Percentiles rank a stretch among this genome's conserved stretches.
Evolutionary conservation across 768 basidiomycete species (phyloP).

Genomic region (Russula virescens): DNA sequence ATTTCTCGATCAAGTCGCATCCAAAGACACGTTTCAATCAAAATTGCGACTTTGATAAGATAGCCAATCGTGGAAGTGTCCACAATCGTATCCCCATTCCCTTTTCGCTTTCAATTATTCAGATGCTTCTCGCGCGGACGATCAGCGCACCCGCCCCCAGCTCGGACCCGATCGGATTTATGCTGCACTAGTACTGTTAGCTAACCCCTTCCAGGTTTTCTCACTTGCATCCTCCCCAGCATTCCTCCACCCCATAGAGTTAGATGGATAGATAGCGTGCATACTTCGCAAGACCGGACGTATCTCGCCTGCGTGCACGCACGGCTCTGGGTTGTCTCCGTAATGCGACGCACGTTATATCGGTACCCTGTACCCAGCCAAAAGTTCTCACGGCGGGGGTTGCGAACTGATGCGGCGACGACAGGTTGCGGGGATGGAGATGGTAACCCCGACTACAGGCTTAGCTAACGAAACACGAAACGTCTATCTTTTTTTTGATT

Average conservation of each 20-base stretch:
- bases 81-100: background rate
- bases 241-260: background rate
- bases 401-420: too few relatives aligned
- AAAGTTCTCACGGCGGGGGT: background rate
- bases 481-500: background rate
- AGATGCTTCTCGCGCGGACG: background rate
- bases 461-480: background rate
- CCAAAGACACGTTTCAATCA: background rate
- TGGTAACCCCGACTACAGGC: too few relatives aligned
- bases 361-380: too few relatives aligned
- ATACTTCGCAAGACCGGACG: background rate
- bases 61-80: constrained; percentile 4
- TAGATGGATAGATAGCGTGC: background rate
- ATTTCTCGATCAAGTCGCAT: background rate
- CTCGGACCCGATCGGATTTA: constrained; percentile 12
- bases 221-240: background rate
- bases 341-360: background rate
- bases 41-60: background rate
- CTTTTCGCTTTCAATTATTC: background rate
- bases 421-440: too few relatives aligned
- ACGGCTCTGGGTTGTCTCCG: background rate
- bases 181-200: background rate
- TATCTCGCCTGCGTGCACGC: constrained; percentile 3
- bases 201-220: background rate
- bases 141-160: background rate